Base-by-base conservation (phyloP, 805 yeast genomes). In the Pichia paraexigua region DNA sequence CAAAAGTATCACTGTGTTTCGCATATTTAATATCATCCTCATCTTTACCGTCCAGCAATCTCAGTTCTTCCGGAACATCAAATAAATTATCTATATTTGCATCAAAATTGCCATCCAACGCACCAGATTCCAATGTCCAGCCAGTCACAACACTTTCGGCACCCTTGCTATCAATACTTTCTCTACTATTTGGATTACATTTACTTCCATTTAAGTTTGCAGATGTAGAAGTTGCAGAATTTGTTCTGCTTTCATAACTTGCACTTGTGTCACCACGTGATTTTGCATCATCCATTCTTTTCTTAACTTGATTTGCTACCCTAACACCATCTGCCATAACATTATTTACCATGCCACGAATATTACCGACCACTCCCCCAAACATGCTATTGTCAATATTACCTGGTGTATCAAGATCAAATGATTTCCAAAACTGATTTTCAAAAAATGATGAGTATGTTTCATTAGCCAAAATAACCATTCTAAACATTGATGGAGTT, bases 381-480 rank as follows among this genome's bases (percentile, higher is more conserved):
- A 56, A 54, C 18, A 56, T 58, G 58, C 73, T 76, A 44, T 78
- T 73, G 39, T 77, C 79, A 9, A 10, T 47, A 35, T 41, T 39
- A 12, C 48, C 48, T 18, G 51, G 49, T 56, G 78, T 77, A 51
- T 79, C 77, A 46, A 87, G 73, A 62, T 86, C 88, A 48, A 87
- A 76, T 0, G 92, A 78, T n/a, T 73, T 66, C 51, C 85, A 75
- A 35, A 89, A 71, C 0, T 90, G 84, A 25, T 74, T 71, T 15
- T 87, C 75, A 69, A 94, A 94, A 55, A 92, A 80, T 41, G 85
- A 72, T 65, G 94, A 98, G 58, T 89, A 85, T 0, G 97, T 87
- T 61, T 90, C 98, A 64, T 91, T 97, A 0, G 98, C 97, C 7
- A 92, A 71, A 7, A 94, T 71, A 1, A 94, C 95, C 99, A 92